Evolutionary conservation across 139 green algal genomes (phyloP).

Genomic region (Chlamydomonas urium): DNA sequence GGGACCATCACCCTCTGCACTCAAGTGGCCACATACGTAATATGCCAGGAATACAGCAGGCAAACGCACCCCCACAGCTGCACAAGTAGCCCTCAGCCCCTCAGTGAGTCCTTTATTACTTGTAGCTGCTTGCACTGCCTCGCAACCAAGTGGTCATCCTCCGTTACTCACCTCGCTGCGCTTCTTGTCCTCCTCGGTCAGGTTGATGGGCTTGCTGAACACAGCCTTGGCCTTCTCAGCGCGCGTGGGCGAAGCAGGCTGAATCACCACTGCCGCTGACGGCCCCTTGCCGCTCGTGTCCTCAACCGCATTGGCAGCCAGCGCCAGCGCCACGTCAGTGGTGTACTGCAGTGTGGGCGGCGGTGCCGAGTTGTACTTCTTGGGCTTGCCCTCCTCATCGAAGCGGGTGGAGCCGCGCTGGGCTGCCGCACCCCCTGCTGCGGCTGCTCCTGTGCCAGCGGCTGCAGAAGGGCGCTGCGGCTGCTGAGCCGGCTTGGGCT

Average conservation of each 20-base stretch:
- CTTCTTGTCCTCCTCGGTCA: conserved; percentile 36
- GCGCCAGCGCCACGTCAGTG: conserved; percentile 47
- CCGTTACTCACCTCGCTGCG: conserved; percentile 18
- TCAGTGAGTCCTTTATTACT: no score
- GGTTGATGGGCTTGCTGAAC: conserved; percentile 10
- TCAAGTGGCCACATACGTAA: no score
- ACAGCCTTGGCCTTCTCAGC: conserved; percentile 14
- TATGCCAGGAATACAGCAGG: no score
- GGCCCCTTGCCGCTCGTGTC: conserved; percentile 3
- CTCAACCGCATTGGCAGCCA: conserved; percentile 35
- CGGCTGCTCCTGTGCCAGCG: no score
- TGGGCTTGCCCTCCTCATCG: conserved; percentile 4
- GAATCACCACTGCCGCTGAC: neutral
- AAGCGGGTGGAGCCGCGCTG: no score
- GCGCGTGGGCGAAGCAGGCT: neutral
- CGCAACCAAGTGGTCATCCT: neutral
- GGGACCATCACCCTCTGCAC: no score
- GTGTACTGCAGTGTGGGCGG: conserved; percentile 43
- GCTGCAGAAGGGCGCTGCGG: no score
- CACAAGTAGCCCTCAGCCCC: no score
- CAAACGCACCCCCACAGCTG: no score
- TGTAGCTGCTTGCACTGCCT: neutral
- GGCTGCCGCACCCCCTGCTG: no score
- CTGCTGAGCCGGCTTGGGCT: no score
- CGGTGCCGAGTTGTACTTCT: conserved; percentile 42